These are phyloP conservation scores for Suillus weaverae DNA, from an alignment of 768 basidiomycete species.

Conservation along the genomic window DNA sequence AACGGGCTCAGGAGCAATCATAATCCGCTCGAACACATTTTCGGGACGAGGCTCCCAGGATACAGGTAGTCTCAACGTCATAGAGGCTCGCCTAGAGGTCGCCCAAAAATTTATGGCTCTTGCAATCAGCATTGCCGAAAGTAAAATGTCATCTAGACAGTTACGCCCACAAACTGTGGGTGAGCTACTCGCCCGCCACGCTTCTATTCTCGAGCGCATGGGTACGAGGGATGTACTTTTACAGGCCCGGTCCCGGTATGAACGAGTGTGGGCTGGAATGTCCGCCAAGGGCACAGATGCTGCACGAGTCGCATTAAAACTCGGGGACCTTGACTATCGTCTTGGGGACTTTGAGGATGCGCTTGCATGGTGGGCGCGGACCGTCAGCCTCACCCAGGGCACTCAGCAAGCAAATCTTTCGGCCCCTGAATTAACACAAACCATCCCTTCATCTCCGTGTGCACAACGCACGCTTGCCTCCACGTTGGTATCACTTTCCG, in stretches of 20 bases:
- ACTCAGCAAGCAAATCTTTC: slow-evolving; percentile 21
- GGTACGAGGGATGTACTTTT: slow-evolving; percentile 49
- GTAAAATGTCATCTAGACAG: slow-evolving; percentile 36
- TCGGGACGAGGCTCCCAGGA: slow-evolving; percentile 32
- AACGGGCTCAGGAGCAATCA: slow-evolving; percentile 39
- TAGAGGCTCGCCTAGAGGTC: slow-evolving; percentile 55
- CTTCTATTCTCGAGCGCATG: slow-evolving; percentile 58
- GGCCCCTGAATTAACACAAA: slow-evolving; percentile 34
- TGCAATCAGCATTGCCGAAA: slow-evolving; percentile 48
- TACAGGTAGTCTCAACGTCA: slow-evolving; percentile 40
- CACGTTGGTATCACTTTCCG: slow-evolving; percentile 69
- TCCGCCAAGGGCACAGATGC: slow-evolving; percentile 41
- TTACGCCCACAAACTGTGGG: slow-evolving; percentile 51
- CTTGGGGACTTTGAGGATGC: slow-evolving; percentile 56
- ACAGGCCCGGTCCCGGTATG: slow-evolving; percentile 58
- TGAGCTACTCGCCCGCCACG: slow-evolving; percentile 57
- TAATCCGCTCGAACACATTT: slow-evolving; percentile 40
- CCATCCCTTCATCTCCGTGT: slow-evolving; percentile 54
- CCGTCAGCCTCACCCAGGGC: slow-evolving; percentile 49
- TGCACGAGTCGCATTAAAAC: slow-evolving; percentile 59
- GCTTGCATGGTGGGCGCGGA: slow-evolving; percentile 65
- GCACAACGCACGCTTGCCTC: slow-evolving; percentile 63
- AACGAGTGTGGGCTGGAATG: slow-evolving; percentile 55
- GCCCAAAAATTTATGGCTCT: slow-evolving; percentile 54
- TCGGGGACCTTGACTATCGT: slow-evolving; percentile 64